phyloP scores from a whole-genome alignment of 768 basidiomycete species.

The Xerocomus brunneocitrinus region DNA sequence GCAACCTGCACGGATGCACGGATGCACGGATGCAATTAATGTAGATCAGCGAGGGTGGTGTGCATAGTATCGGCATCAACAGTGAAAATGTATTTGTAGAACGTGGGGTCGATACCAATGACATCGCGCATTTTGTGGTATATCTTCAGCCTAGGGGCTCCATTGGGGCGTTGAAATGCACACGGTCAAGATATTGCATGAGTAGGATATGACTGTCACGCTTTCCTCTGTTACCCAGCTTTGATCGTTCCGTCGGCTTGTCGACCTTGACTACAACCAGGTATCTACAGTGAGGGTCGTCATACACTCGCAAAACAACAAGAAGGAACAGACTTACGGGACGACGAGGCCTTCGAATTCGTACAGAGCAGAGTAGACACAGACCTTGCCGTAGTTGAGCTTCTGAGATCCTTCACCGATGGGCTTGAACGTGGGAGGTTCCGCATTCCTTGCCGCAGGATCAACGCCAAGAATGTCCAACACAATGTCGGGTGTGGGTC shows the following conservation, averaged over 20 bases:
- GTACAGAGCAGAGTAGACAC: conserved; percentile 73
- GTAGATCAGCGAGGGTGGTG: too few species aligned
- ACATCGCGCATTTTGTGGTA: conserved; percentile 98
- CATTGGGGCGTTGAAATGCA: conserved; percentile 94
- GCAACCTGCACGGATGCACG: conserved; percentile 55
- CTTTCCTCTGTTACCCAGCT: conserved; percentile 92
- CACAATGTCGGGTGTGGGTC: conserved; percentile 87
- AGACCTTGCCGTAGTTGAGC: conserved; percentile 87
- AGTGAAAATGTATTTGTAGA: conserved; percentile 98
- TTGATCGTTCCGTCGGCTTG: conserved; percentile 90
- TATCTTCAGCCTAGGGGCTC: conserved; percentile 84
- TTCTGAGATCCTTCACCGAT: too few species aligned
- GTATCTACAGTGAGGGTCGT: conserved; percentile 45
- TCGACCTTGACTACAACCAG: conserved; percentile 93
- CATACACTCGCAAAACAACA: neutral
- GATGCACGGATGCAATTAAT: too few species aligned
- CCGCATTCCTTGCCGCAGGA: too few species aligned
- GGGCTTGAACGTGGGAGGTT: too few species aligned
- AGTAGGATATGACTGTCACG: conserved; percentile 90
- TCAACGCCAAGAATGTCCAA: conserved; percentile 87
- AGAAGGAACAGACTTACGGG: conserved; percentile 51
- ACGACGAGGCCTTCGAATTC: conserved; percentile 95
- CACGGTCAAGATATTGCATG: conserved; percentile 87
- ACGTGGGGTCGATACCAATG: conserved; percentile 94
- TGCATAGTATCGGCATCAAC: conserved; percentile 70